Evolutionary conservation across 768 basidiomycete genomes (phyloP).

Genomic region (Podaxis sp.): DNA sequence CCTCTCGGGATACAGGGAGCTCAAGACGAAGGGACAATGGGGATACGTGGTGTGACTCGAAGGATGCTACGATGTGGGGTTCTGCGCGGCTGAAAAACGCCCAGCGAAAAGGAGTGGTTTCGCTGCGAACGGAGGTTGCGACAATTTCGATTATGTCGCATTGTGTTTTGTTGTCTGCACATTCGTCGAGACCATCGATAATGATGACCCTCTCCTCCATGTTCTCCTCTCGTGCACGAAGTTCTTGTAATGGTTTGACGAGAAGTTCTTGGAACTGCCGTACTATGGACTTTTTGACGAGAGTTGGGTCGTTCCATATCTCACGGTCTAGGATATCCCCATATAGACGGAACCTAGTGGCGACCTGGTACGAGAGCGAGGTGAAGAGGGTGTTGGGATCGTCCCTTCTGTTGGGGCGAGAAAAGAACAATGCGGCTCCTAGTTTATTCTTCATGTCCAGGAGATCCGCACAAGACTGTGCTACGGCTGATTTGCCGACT

Average conservation of each 20-base stretch:
- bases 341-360: background rate
- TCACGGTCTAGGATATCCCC: background rate
- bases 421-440: constrained; percentile 13
- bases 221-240: background rate
- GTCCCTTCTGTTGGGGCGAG: background rate
- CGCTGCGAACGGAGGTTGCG: background rate
- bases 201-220: background rate
- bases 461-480: background rate
- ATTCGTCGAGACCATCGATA: constrained; percentile 16
- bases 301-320: background rate
- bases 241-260: background rate
- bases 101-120: background rate
- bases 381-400: background rate
- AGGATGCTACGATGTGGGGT: constrained; percentile 7
- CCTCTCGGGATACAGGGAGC: constrained; percentile 14
- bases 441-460: background rate
- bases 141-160: background rate
- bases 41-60: background rate
- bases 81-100: background rate
- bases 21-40: background rate
- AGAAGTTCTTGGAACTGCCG: constrained; percentile 8
- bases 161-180: background rate
- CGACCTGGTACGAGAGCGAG: constrained; percentile 4
- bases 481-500: constrained; percentile 8
- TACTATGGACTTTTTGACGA: background rate